Conservation (phyloP, 139 green algal genomes). For the Asterochloris erici region DNA sequence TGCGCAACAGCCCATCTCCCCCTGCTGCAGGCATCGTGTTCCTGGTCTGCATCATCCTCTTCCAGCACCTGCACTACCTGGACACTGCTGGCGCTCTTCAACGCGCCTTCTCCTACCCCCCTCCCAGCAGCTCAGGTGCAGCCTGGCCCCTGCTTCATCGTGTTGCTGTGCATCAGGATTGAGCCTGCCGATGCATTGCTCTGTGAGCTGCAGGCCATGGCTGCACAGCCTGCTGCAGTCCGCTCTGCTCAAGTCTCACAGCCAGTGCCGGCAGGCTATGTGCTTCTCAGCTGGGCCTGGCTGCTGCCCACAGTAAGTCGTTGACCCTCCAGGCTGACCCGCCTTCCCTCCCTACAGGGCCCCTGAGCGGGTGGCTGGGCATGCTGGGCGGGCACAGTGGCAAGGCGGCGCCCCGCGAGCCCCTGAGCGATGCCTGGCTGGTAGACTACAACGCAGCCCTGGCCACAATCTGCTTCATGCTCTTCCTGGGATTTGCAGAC, state of each 20-base stretch:
- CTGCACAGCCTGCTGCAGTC: too few species aligned
- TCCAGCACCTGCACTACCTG: constrained; percentile 89
- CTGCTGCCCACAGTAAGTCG: too few species aligned
- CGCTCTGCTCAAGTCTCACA: too few species aligned
- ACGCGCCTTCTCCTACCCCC: constrained; percentile 10
- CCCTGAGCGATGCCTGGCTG: constrained; percentile 70
- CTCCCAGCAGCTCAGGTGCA: constrained; percentile 2
- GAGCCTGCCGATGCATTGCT: too few species aligned
- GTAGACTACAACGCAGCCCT: constrained; percentile 98
- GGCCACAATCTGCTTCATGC: constrained; percentile 96
- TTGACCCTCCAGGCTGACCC: too few species aligned
- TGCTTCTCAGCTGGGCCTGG: too few species aligned
- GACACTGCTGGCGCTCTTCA: constrained; percentile 56
- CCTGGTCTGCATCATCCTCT: constrained; percentile 86
- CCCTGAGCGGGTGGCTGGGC: too few species aligned
- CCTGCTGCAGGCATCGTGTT: constrained; percentile 64
- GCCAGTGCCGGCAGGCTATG: too few species aligned
- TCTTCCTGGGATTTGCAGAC: constrained; percentile 98
- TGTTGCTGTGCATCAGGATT: too few species aligned
- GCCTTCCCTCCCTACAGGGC: too few species aligned
- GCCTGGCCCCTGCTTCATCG: too few species aligned
- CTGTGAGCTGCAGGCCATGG: not conserved
- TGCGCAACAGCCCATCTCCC: too few species aligned
- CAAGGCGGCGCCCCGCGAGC: not conserved
- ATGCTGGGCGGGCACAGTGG: not conserved